Percentiles rank a stretch among this genome's conserved stretches.
These are phyloP conservation scores for Acacia crassicarpa DNA, from an alignment of 306 rosid species.

Conservation along the genomic window DNA sequence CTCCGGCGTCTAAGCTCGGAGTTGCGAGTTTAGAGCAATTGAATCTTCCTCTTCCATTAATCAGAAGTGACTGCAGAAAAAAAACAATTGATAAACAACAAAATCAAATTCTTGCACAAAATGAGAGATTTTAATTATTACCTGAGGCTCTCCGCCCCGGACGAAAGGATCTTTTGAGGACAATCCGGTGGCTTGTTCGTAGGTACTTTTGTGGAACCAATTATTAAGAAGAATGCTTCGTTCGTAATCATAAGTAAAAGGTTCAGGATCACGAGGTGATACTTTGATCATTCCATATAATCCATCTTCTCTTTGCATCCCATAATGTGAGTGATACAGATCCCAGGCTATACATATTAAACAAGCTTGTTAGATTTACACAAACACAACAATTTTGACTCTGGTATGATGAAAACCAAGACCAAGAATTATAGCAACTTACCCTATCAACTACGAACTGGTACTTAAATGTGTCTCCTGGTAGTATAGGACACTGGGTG, in stretches of 20 bases:
- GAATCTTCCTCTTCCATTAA: constrained; percentile 85
- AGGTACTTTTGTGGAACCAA: constrained; percentile 74
- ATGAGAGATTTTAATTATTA: constrained; percentile 28
- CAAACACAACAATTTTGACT: background rate
- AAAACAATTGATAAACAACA: background rate
- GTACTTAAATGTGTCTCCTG: constrained; percentile 66
- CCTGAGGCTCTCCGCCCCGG: constrained; percentile 88
- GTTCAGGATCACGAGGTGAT: constrained; percentile 63
- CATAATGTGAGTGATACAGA: constrained; percentile 87
- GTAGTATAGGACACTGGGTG: constrained; percentile 76
- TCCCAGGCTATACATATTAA: constrained; percentile 59
- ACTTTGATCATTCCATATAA: constrained; percentile 73
- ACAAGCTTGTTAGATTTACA: background rate
- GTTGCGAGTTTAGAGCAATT: constrained; percentile 49
- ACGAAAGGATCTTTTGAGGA: constrained; percentile 41
- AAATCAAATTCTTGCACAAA: background rate
- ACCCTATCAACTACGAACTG: constrained; percentile 89
- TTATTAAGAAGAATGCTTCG: constrained; percentile 76
- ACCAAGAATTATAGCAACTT: background rate
- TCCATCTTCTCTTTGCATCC: constrained; percentile 93
- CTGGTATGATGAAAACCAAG: background rate
- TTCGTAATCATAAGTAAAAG: constrained; percentile 73
- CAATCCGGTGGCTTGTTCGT: constrained; percentile 69
- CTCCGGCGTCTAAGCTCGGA: constrained; percentile 33
- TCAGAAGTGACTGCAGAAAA: constrained; percentile 68